Conservation (phyloP, 1,284 basidiomycete species). For the Entoloma clypeatum region DNA sequence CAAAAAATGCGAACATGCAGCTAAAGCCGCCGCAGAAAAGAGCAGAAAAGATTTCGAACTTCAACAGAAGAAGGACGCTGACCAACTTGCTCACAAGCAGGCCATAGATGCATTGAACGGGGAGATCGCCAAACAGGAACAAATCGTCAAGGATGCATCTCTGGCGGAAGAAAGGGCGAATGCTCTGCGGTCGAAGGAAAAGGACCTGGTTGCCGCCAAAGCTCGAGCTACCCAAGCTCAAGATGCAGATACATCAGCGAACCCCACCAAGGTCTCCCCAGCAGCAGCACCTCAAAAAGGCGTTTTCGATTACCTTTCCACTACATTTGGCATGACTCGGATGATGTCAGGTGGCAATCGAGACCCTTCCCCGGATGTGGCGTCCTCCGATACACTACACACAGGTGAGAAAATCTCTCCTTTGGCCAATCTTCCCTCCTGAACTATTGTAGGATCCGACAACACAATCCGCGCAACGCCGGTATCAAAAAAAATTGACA, state of each 20-base stretch:
- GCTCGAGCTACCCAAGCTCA: conserved; percentile 8
- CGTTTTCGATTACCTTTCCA: too few species aligned
- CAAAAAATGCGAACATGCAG: conserved; percentile 32
- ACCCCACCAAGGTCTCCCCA: neutral
- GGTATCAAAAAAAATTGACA: neutral
- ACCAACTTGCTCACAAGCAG: conserved; percentile 27
- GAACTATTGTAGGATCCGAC: too few species aligned
- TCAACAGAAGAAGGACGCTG: conserved; percentile 33
- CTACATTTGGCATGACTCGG: too few species aligned
- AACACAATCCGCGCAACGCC: neutral
- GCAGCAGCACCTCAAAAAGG: neutral
- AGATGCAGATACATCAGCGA: neutral
- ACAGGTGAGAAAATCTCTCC: too few species aligned
- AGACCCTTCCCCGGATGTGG: too few species aligned
- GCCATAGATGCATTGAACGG: conserved; percentile 31
- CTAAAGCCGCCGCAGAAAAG: conserved; percentile 27
- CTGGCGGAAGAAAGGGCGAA: conserved; percentile 25
- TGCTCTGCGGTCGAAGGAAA: conserved; percentile 30
- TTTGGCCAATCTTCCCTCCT: too few species aligned
- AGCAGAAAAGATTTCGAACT: conserved; percentile 25
- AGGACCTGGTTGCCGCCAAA: conserved; percentile 28
- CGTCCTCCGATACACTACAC: too few species aligned
- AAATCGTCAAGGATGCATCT: conserved; percentile 22
- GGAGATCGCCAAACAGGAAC: conserved; percentile 26
- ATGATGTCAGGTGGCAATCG: too few species aligned